Percentiles rank a stretch among this genome's conserved stretches.
Conservation (phyloP, 2,329 filamentous ascomycete species). For the Metarhizium brunneum region DNA sequence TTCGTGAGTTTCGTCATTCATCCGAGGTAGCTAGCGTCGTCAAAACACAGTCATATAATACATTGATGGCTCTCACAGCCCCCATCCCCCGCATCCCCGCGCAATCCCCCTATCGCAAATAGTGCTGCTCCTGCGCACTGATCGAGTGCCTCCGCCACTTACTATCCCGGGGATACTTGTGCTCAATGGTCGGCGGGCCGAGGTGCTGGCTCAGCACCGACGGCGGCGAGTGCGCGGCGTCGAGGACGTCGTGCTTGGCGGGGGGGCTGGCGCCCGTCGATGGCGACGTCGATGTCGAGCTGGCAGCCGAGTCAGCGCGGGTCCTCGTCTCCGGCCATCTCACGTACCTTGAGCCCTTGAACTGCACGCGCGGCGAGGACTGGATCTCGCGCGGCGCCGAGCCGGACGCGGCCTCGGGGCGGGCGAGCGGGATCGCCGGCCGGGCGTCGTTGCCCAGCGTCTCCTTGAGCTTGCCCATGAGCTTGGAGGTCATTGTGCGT, state of each 20-base stretch:
- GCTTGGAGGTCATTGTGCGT: neutral
- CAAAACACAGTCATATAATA: too few relatives aligned
- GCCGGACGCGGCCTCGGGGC: neutral
- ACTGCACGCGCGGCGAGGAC: neutral
- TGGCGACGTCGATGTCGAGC: neutral
- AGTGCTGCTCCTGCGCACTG: conserved; percentile 23
- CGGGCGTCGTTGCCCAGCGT: conserved; percentile 2
- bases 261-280: neutral
- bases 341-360: neutral
- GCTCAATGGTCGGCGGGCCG: conserved; percentile 19
- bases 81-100: neutral
- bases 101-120: conserved; percentile 8
- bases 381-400: conserved; percentile 1
- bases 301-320: too few relatives aligned
- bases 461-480: conserved; percentile 5
- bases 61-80: too few relatives aligned
- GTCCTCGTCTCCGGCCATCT: too few relatives aligned
- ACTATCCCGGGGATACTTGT: conserved; percentile 21
- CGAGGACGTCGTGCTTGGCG: conserved; percentile 5
- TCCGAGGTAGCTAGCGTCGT: neutral
- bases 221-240: conserved; percentile 17
- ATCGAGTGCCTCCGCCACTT: conserved; percentile 16
- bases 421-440: conserved; percentile 4
- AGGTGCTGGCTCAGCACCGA: conserved; percentile 15
- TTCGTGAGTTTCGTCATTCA: too few relatives aligned